Conservation (phyloP, 2,329 filamentous ascomycete species). For the Ramularia endophylla region DNA sequence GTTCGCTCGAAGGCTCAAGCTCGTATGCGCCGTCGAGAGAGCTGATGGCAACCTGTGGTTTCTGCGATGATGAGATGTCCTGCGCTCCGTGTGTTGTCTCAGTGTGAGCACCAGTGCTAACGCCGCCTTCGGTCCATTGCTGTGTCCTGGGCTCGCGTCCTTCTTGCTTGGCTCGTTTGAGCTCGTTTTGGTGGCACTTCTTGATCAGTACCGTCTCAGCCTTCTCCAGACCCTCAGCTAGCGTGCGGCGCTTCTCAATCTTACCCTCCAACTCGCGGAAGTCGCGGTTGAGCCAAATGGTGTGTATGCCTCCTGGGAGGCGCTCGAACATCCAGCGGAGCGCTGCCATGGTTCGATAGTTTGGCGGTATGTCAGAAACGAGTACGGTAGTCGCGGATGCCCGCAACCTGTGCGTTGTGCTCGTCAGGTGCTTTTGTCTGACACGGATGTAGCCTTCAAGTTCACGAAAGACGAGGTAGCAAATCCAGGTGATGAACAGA, state of each 20-base stretch:
- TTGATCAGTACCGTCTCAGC: slow-evolving; percentile 83
- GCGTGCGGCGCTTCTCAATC: slow-evolving; percentile 64
- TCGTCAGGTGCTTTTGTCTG: slow-evolving; percentile 89
- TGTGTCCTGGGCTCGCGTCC: slow-evolving; percentile 46
- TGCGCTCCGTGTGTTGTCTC: slow-evolving; percentile 25
- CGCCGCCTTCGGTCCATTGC: slow-evolving; percentile 26
- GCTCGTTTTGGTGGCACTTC: slow-evolving; percentile 64
- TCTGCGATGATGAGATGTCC: slow-evolving; percentile 22
- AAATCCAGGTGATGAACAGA: slow-evolving; percentile 73
- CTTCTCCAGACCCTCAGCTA: slow-evolving; percentile 67
- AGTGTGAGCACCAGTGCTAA: slow-evolving; percentile 28
- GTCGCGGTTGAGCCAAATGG: slow-evolving; percentile 95
- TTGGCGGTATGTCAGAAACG: slow-evolving; percentile 80
- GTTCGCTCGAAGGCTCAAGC: too few species aligned
- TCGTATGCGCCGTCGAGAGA: too few species aligned
- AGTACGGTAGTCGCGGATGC: slow-evolving; percentile 95
- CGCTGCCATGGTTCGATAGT: slow-evolving; percentile 82
- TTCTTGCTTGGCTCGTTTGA: slow-evolving; percentile 47
- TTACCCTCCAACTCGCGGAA: slow-evolving; percentile 79
- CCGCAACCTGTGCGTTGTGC: slow-evolving; percentile 84
- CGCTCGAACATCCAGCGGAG: slow-evolving; percentile 85
- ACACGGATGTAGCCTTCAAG: slow-evolving; percentile 84
- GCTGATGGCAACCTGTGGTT: too few species aligned
- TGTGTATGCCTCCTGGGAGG: slow-evolving; percentile 88
- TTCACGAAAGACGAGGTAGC: slow-evolving; percentile 80